phyloP scores from a whole-genome alignment of 306 rosid species.

The Hippophae tibetana region DNA sequence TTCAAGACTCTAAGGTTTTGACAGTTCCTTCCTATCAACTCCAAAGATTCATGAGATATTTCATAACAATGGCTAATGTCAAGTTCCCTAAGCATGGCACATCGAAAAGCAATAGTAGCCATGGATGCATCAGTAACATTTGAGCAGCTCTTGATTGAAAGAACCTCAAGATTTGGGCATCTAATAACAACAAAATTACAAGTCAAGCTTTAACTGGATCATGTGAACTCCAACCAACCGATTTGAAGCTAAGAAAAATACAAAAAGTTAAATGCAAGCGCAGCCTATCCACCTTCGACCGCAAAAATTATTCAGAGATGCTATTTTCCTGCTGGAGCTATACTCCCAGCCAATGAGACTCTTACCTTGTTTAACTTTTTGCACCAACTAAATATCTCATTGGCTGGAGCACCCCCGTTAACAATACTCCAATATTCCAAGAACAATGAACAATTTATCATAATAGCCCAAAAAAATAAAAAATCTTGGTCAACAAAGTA shows the following conservation, averaged over 20 bases:
- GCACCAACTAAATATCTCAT: too few relatives aligned
- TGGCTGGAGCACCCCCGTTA: too few relatives aligned
- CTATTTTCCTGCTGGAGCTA: too few relatives aligned
- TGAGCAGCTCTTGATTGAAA: slow-evolving; percentile 66
- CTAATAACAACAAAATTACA: slow-evolving; percentile 22
- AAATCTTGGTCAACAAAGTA: too few relatives aligned
- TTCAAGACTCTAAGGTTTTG: slow-evolving; percentile 57
- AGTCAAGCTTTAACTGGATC: neutral
- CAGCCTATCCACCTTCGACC: neutral
- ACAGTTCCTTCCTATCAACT: slow-evolving; percentile 45
- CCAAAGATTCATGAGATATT: slow-evolving; percentile 37
- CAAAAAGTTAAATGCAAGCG: neutral
- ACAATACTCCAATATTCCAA: too few relatives aligned
- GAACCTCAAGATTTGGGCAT: slow-evolving; percentile 67
- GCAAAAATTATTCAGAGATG: too few relatives aligned
- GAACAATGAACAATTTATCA: too few relatives aligned
- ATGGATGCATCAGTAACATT: slow-evolving; percentile 65
- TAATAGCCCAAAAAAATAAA: too few relatives aligned
- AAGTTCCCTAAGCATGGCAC: slow-evolving; percentile 39
- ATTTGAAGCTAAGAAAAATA: neutral
- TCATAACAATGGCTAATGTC: slow-evolving; percentile 63
- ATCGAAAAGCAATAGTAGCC: slow-evolving; percentile 34
- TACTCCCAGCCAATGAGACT: too few relatives aligned
- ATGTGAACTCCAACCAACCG: neutral
- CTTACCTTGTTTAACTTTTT: too few relatives aligned